phyloP scores from a whole-genome alignment of 192 early-diverging fungal genomes.

The Gigaspora rosea region DNA sequence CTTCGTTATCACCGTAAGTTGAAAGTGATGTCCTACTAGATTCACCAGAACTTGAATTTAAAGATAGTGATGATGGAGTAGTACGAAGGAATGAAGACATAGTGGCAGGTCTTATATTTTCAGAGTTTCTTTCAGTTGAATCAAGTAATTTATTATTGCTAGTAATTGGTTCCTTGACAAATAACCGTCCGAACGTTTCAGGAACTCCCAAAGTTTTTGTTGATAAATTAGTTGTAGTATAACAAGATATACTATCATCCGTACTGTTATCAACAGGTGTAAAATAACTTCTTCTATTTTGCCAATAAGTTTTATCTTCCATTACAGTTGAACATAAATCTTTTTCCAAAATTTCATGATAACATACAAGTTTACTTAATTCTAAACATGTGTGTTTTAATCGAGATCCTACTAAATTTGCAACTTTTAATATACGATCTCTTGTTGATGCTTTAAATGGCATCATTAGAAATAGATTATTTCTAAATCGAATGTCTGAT shows the following conservation, averaged over 20 bases:
- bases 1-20: too few species aligned
- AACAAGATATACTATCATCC: not conserved
- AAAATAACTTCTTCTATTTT: conserved; percentile 10
- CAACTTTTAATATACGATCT: conserved; percentile 59
- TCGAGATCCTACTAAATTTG: conserved; percentile 55
- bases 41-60: too few species aligned
- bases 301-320: conserved; percentile 23
- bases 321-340: conserved; percentile 31
- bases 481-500: conserved; percentile 58
- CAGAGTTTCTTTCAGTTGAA: too few species aligned
- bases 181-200: too few species aligned
- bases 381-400: conserved; percentile 58
- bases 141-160: too few species aligned
- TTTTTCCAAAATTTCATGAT: conserved; percentile 66
- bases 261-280: not conserved
- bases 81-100: too few species aligned
- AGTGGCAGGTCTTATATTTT: too few species aligned
- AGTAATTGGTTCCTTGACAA: too few species aligned
- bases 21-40: too few species aligned
- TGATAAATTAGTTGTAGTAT: not conserved
- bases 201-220: too few species aligned
- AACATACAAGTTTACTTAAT: conserved; percentile 68
- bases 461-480: conserved; percentile 67
- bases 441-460: conserved; percentile 64
- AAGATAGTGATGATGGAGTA: too few species aligned